Base-by-base conservation (phyloP, 2,329 filamentous ascomycete species). In the Pseudocercospora pini-densiflorae region DNA sequence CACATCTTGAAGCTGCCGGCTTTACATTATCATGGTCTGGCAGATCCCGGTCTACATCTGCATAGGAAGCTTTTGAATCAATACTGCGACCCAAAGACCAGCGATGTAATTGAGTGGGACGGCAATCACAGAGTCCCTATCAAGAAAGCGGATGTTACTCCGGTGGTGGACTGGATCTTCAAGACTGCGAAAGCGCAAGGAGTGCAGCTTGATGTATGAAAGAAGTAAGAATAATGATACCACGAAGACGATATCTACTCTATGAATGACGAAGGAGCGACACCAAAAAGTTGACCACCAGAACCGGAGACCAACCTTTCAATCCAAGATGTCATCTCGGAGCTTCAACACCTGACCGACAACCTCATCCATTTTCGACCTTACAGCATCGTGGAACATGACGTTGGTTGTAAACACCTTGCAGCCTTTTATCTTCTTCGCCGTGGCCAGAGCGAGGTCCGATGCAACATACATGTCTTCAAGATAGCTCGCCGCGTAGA, bases 391-490 rank as follows among this genome's bases (percentile, higher is more conserved):
- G 79, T 98, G 94, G 75, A 95, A 95, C 85, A 97, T 87, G 24
- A 86, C 84, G 77, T 97, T 97, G 45, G 93, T 97, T 75, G 95
- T 88, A 73, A 90, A 95, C 47, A 92, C 89, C 81, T 92, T 93
- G 76, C 88, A 90, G 0, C 89, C 89, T 76, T 87, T 90, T 76
- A 97, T 91, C 74, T 89, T 86, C 47, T 81, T 81, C 9, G 92
- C 92, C 16, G 93, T 96, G 72, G 91, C 88, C 72, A 87, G 85
- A 8, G 92, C 90, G 62, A 93, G 81, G 6, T 88, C 87, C 71
- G 87, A 91, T 75, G 96, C 91, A 31, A 98, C 94, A 74, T 96
- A 97, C 92, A 97, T 95, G 76, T 97, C 93, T 69, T 97, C 90
- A 4, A 92, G 78, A 72, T 91, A 98, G 1, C 88, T 90, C 0